Evolutionary conservation across 768 basidiomycete species (phyloP).

Genomic region (Tricholoma sp.): DNA sequence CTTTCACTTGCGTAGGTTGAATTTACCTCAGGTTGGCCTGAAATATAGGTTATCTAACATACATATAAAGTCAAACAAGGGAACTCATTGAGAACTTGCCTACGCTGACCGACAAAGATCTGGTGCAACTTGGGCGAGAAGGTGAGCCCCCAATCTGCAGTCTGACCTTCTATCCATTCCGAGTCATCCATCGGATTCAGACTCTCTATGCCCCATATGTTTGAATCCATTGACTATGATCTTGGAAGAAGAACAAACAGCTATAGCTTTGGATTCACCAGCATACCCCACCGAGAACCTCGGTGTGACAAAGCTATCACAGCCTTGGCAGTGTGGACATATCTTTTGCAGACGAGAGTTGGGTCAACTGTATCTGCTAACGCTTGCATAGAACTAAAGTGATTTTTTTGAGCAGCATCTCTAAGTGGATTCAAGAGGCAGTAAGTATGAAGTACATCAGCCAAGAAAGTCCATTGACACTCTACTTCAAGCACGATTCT

Average conservation of each 20-base stretch:
- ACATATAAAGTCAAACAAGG: conserved; percentile 29
- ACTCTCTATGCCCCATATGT: conserved; percentile 74
- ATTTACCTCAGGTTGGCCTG: not conserved
- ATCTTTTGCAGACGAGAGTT: conserved; percentile 83
- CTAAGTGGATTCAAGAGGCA: conserved; percentile 55
- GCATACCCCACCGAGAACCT: conserved; percentile 64
- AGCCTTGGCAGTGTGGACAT: conserved; percentile 56
- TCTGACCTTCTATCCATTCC: not conserved
- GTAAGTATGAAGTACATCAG: conserved; percentile 30
- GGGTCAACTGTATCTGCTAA: conserved; percentile 15
- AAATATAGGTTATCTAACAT: not conserved
- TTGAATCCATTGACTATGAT: conserved; percentile 62
- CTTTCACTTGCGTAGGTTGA: conserved; percentile 14
- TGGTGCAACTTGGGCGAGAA: conserved; percentile 41
- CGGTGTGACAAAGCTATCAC: conserved; percentile 60
- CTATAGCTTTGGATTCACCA: conserved; percentile 73
- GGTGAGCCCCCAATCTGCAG: conserved; percentile 24
- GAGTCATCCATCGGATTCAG: conserved; percentile 30
- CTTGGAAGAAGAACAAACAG: conserved; percentile 71
- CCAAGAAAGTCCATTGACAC: not conserved
- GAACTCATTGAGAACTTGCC: conserved; percentile 44
- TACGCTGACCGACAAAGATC: conserved; percentile 43
- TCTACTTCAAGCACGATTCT: conserved; percentile 46
- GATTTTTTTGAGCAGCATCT: conserved; percentile 40
- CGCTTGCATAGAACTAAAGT: conserved; percentile 5